Percentiles rank a stretch among this genome's conserved stretches.
phyloP scores from a whole-genome alignment of 164 flowering plant species.

The Akebia trifoliata region DNA sequence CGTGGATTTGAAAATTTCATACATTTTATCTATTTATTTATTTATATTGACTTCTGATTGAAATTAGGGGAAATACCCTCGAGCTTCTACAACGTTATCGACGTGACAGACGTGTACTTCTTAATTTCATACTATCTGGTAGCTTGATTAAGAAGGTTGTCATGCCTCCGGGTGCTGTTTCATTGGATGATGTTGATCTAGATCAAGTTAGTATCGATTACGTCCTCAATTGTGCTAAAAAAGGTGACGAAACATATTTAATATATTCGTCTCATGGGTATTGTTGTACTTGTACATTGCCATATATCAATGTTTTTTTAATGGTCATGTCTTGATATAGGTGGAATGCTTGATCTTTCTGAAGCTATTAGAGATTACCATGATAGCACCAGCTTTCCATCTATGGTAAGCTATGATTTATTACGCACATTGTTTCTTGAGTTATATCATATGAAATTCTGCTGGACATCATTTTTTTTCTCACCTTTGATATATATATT shows the following conservation, averaged over 20 bases:
- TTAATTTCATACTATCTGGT: slow-evolving; percentile 80
- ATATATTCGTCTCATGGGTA: neutral
- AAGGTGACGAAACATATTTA: slow-evolving; percentile 37
- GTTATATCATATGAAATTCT: neutral
- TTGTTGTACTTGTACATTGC: neutral
- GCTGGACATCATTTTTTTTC: too few relatives aligned
- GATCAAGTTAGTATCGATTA: slow-evolving; percentile 97
- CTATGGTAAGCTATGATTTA: slow-evolving; percentile 42
- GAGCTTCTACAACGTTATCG: slow-evolving; percentile 79
- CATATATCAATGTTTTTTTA: neutral
- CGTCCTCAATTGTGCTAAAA: slow-evolving; percentile 75
- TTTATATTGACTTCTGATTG: slow-evolving; percentile 10
- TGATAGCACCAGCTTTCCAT: slow-evolving; percentile 64
- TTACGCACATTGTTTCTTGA: neutral
- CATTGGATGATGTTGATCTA: slow-evolving; percentile 93
- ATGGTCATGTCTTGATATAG: slow-evolving; percentile 28
- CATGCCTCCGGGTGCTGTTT: slow-evolving; percentile 97
- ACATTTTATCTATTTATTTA: neutral
- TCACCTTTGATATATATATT: too few relatives aligned
- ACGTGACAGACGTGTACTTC: slow-evolving; percentile 77
- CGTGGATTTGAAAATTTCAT: neutral
- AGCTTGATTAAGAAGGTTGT: slow-evolving; percentile 84
- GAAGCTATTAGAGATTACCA: slow-evolving; percentile 95
- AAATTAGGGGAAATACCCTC: slow-evolving; percentile 55
- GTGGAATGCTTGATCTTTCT: slow-evolving; percentile 89